Conservation (phyloP, 345 rosid species). For the Salix brachista region DNA sequence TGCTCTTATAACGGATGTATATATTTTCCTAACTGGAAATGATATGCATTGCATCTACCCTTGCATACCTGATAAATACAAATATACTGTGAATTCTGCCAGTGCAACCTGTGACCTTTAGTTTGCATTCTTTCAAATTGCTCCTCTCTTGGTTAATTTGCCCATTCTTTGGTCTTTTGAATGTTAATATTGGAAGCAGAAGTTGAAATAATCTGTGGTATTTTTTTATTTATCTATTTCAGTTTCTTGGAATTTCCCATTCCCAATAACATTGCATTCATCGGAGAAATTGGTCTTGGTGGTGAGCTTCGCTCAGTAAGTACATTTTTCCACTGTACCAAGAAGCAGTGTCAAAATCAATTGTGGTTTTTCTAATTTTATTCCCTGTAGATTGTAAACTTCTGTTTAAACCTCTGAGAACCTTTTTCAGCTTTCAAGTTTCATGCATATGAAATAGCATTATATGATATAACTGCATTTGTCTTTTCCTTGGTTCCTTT, state of each 20-base stretch:
- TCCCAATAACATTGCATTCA: conserved; percentile 69
- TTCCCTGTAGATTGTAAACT: background rate
- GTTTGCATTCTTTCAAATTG: background rate
- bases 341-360: background rate
- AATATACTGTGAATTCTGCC: background rate
- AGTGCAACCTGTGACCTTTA: background rate
- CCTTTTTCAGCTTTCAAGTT: background rate
- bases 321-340: background rate
- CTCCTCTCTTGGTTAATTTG: no score
- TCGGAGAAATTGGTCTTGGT: conserved; percentile 82
- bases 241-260: conserved; percentile 95
- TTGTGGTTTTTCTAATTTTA: background rate
- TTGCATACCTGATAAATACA: background rate
- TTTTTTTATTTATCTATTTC: conserved; percentile 9
- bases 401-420: background rate
- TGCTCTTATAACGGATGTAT: background rate
- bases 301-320: conserved; percentile 83
- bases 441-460: background rate
- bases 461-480: background rate
- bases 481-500: background rate
- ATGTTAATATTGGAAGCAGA: background rate
- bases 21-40: background rate
- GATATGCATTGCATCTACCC: background rate
- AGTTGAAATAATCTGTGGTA: background rate
- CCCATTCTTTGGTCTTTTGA: no score